Conservation (phyloP, 2,329 filamentous ascomycete genomes). For the Furcasterigmium furcatum region DNA sequence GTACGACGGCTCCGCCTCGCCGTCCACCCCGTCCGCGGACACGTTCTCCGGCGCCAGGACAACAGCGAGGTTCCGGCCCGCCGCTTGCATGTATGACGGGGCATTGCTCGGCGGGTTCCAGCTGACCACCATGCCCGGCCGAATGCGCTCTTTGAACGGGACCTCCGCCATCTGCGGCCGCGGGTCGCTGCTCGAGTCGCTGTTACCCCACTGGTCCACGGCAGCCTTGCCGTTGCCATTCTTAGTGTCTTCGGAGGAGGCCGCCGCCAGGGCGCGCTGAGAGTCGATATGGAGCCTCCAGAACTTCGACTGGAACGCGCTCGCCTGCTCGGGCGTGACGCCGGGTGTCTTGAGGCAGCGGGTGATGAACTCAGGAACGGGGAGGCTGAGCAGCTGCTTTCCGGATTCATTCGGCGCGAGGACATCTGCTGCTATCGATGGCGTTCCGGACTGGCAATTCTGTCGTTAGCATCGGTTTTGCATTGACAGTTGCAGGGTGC, state of each 20-base stretch:
- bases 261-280: slow-evolving; percentile 9
- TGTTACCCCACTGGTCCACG: slow-evolving; percentile 4
- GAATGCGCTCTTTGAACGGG: slow-evolving; percentile 35
- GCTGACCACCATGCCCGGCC: slow-evolving; percentile 37
- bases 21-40: neutral
- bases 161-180: slow-evolving; percentile 14
- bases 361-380: slow-evolving; percentile 31
- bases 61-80: slow-evolving; percentile 22
- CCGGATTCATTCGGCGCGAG: slow-evolving; percentile 38
- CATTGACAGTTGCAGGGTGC: neutral
- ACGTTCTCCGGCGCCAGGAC: slow-evolving; percentile 21
- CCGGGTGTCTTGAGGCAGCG: slow-evolving; percentile 34
- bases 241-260: neutral
- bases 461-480: neutral
- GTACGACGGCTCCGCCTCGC: slow-evolving; percentile 18
- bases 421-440: slow-evolving; percentile 23
- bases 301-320: slow-evolving; percentile 36
- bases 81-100: slow-evolving; percentile 3
- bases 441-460: slow-evolving; percentile 36
- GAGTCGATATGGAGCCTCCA: slow-evolving; percentile 40
- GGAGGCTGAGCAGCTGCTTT: slow-evolving; percentile 35
- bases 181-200: slow-evolving; percentile 24
- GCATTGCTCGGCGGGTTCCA: slow-evolving; percentile 19
- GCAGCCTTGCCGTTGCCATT: neutral
- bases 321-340: slow-evolving; percentile 32